Evolutionary conservation across 768 basidiomycete species (phyloP).

Genomic region (Boletellus sp.): DNA sequence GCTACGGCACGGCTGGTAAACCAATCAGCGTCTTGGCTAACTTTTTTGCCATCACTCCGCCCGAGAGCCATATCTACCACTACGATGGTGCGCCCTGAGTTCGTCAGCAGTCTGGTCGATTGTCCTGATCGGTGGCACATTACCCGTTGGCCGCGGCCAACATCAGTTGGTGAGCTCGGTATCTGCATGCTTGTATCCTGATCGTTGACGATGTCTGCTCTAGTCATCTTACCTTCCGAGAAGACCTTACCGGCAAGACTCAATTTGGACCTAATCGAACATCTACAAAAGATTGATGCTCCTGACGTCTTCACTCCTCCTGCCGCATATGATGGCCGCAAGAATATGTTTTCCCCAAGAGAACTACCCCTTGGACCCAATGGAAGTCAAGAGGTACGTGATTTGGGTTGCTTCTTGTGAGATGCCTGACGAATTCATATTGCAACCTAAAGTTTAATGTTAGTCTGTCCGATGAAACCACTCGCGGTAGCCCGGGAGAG

Average conservation of each 20-base stretch:
- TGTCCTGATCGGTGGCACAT: conserved; percentile 20
- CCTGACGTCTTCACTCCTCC: conserved; percentile 69
- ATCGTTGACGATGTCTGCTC: conserved; percentile 9
- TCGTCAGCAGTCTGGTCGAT: conserved; percentile 1
- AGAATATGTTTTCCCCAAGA: conserved; percentile 66
- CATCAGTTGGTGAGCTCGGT: conserved; percentile 20
- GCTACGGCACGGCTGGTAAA: conserved; percentile 56
- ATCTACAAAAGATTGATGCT: conserved; percentile 54
- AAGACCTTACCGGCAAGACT: conserved; percentile 62
- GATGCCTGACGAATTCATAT: conserved; percentile 3
- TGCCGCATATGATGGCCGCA: conserved; percentile 75
- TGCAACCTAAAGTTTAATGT: conserved; percentile 54
- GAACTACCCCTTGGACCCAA: conserved; percentile 56
- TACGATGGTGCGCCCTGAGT: conserved; percentile 66
- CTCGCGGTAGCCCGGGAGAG: conserved; percentile 30
- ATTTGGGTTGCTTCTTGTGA: neutral
- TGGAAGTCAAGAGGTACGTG: conserved; percentile 49
- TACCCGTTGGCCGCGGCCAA: neutral
- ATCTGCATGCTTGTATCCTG: neutral
- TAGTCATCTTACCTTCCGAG: conserved; percentile 66
- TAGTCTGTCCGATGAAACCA: conserved; percentile 40
- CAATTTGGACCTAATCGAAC: conserved; percentile 67
- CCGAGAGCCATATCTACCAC: conserved; percentile 64
- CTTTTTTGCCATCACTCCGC: conserved; percentile 60
- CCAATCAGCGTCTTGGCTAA: conserved; percentile 47